Evolutionary conservation across 306 rosid genomes (phyloP), one percentile per base, ranked within the genome.

Genomic region (Inga leiocalycina): DNA sequence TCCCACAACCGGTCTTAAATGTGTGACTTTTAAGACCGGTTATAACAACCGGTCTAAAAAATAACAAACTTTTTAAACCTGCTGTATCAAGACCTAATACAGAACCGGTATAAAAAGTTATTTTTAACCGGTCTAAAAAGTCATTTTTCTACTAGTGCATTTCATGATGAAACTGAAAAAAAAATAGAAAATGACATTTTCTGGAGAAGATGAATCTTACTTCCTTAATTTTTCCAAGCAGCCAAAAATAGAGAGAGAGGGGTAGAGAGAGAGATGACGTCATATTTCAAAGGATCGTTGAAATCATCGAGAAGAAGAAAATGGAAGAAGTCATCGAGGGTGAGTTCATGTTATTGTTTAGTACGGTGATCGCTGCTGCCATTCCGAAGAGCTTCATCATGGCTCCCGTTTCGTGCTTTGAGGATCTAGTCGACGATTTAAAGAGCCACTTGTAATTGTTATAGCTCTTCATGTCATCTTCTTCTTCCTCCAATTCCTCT

Each of bases 111-210:
- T n/a, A n/a, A n/a, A n/a, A n/a, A n/a, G n/a, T n/a, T n/a, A n/a
- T n/a, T n/a, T n/a, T n/a, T n/a, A n/a, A n/a, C n/a, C n/a, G n/a
- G n/a, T n/a, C n/a, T n/a, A n/a, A n/a, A n/a, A n/a, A n/a, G n/a
- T n/a, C n/a, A n/a, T n/a, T n/a, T n/a, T n/a, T n/a, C n/a, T n/a
- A n/a, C n/a, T n/a, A n/a, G n/a, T n/a, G n/a, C n/a, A n/a, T 96
- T 52, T 92, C 98, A 82, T 96, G 97, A 86, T 93, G 97, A 76
- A 94, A 94, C 98, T 96, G 94, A 19, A 86, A 78, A 24, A 52
- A n/a, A 44, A 27, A 27, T 20, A 34, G 8, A 30, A 52, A 4
- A 30, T 74, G 15, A 9, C 46, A 78, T 11, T 57, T 39, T 51
- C 64, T 35, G 8, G 41, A n/a, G 19, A 70, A 70, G 15, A 48